Conservation (phyloP, 228 moss, liverwort and hornwort species). For the Sphagnum fallax region DNA sequence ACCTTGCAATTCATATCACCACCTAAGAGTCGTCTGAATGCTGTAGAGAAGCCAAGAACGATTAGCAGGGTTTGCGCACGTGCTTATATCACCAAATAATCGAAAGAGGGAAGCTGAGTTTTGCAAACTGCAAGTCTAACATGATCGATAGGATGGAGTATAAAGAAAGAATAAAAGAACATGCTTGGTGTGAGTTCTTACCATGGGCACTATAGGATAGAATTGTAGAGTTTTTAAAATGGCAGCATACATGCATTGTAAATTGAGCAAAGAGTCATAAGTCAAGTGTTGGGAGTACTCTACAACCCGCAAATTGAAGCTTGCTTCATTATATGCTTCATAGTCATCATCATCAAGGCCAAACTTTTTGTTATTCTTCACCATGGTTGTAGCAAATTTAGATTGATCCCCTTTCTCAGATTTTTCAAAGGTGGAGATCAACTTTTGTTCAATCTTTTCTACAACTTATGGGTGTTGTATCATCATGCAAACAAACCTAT, state of each 20-base stretch:
- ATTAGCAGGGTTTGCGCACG: no score
- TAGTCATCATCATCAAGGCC: no score
- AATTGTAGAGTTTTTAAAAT: conserved; percentile 11
- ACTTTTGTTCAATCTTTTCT: conserved; percentile 5
- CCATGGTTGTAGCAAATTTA: background rate
- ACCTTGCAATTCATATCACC: no score
- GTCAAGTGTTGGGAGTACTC: background rate
- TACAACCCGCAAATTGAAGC: conserved; percentile 10
- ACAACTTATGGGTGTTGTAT: conserved; percentile 4
- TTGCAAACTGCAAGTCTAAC: no score
- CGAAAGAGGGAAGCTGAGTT: no score
- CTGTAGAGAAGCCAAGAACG: no score
- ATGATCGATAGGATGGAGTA: no score
- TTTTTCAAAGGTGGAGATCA: background rate
- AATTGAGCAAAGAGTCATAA: conserved; percentile 1
- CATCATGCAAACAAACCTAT: background rate
- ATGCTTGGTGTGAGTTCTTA: background rate
- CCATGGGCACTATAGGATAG: conserved; percentile 4
- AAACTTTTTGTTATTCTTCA: background rate
- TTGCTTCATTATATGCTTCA: conserved; percentile 6
- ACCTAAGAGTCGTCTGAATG: no score
- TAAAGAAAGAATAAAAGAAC: no score
- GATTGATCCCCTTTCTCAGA: background rate
- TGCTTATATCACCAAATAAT: no score
- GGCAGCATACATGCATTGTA: conserved; percentile 25